Percentiles rank a stretch among this genome's conserved stretches.
Evolutionary conservation across 1,284 basidiomycete genomes (phyloP).

Genomic region (Tausonia pullulans): DNA sequence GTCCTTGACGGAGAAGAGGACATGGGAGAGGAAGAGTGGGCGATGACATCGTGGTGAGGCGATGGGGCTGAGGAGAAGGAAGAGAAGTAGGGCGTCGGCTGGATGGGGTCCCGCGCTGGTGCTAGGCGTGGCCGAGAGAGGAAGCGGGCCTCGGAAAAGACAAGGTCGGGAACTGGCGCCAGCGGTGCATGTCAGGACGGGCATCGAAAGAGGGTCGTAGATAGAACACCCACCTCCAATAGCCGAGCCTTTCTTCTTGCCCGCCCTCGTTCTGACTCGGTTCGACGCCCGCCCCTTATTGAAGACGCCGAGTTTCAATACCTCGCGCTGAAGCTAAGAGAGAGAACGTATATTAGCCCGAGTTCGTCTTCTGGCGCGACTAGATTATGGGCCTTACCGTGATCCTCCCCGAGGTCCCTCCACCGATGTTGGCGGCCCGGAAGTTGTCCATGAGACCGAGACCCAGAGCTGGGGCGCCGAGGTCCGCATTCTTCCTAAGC

Average conservation of each 20-base stretch:
- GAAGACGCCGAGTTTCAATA: conserved; percentile 1
- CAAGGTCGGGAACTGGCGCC: neutral
- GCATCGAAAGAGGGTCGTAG: no score
- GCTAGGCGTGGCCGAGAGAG: neutral
- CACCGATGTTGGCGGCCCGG: neutral
- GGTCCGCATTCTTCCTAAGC: neutral
- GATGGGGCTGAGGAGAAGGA: neutral
- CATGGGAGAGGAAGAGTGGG: neutral
- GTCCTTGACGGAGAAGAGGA: neutral
- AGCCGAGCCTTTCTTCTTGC: neutral
- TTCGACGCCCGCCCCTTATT: conserved; percentile 5
- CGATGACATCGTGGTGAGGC: neutral
- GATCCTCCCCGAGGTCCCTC: neutral
- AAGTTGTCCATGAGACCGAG: conserved; percentile 8
- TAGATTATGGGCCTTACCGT: neutral
- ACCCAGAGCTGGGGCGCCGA: conserved; percentile 1
- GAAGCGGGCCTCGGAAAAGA: conserved; percentile 6
- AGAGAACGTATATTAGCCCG: no score
- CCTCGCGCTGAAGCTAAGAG: neutral
- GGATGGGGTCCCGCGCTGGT: neutral
- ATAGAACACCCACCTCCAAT: neutral
- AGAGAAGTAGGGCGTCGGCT: neutral
- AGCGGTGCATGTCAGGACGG: no score
- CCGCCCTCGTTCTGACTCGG: neutral
- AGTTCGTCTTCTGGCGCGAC: no score